Evolutionary conservation across 1,284 basidiomycete genomes (phyloP).

Genomic region (Melampsora americana): DNA sequence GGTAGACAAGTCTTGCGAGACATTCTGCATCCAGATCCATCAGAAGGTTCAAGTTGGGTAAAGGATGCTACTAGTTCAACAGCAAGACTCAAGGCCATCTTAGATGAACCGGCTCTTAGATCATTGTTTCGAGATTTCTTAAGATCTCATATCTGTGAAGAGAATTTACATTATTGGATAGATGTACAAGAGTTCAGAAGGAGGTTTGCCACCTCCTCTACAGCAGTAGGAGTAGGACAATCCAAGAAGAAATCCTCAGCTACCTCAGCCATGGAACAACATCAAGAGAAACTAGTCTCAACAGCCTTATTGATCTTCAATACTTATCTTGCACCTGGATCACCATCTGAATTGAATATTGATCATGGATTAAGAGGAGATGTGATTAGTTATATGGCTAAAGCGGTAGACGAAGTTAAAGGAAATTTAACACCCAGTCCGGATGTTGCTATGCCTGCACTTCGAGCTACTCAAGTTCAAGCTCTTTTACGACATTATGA

Average conservation of each 20-base stretch:
- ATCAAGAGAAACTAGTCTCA: constrained; percentile 90
- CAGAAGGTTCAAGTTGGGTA: constrained; percentile 58
- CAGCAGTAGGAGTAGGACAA: constrained; percentile 67
- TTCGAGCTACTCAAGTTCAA: constrained; percentile 84
- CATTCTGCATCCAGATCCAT: constrained; percentile 46
- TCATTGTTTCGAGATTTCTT: constrained; percentile 91
- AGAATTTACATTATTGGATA: constrained; percentile 94
- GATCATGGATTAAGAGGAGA: constrained; percentile 94
- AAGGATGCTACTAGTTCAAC: constrained; percentile 74
- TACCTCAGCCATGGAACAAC: constrained; percentile 79
- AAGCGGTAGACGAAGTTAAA: constrained; percentile 42
- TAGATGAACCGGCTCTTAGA: constrained; percentile 86
- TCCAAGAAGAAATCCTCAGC: constrained; percentile 51
- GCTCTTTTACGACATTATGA: constrained; percentile 92
- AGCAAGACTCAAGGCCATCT: constrained; percentile 82
- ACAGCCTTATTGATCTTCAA: constrained; percentile 92
- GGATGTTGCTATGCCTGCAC: constrained; percentile 52
- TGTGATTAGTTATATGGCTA: constrained; percentile 84
- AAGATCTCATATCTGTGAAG: constrained; percentile 91
- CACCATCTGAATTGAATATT: constrained; percentile 93
- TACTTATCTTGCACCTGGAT: constrained; percentile 90
- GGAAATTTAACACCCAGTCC: constrained; percentile 51
- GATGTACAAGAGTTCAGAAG: constrained; percentile 96
- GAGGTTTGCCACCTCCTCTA: constrained; percentile 90
- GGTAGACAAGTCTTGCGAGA: constrained; percentile 61